These are phyloP conservation scores for Pachyrhizus erosus DNA, from an alignment of 306 rosid genomes.

Conservation along the genomic window DNA sequence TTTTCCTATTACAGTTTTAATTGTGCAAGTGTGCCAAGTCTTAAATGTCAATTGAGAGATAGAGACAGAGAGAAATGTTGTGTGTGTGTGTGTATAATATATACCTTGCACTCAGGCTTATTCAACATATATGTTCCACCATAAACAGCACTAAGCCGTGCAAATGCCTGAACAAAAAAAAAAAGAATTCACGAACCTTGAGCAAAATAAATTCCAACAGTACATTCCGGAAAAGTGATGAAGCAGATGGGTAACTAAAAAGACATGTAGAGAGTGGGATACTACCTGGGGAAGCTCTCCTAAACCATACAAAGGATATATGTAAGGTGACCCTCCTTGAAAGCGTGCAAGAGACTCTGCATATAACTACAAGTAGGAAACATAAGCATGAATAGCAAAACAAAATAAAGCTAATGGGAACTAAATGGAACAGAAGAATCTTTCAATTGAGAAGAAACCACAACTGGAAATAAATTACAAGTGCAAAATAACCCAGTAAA, in stretches of 20 bases:
- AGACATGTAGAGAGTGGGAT: conserved; percentile 1
- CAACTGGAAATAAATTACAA: conserved; percentile 13
- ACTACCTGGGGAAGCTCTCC: conserved; percentile 99
- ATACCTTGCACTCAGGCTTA: conserved; percentile 98
- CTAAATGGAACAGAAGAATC: conserved; percentile 31
- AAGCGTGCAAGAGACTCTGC: conserved; percentile 95
- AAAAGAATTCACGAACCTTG: neutral
- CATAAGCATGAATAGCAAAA: conserved; percentile 10
- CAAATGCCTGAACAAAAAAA: conserved; percentile 73
- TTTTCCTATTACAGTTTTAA: neutral
- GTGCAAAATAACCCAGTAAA: conserved; percentile 24
- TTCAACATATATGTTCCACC: conserved; percentile 99
- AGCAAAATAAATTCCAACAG: conserved; percentile 12
- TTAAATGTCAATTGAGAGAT: neutral
- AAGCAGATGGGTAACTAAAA: neutral
- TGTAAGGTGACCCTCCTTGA: conserved; percentile 99
- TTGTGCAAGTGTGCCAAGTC: neutral
- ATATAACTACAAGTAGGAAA: conserved; percentile 70
- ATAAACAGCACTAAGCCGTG: conserved; percentile 97
- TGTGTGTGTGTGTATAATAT: neutral
- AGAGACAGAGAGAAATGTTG: neutral
- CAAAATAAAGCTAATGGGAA: conserved; percentile 26
- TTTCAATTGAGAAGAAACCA: conserved; percentile 23
- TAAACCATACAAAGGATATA: conserved; percentile 94
- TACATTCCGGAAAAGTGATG: conserved; percentile 10